Percentiles rank a stretch among this genome's conserved stretches.
Conservation (phyloP, 2,329 filamentous ascomycete genomes). For the Scolecobasidium constrictum region DNA sequence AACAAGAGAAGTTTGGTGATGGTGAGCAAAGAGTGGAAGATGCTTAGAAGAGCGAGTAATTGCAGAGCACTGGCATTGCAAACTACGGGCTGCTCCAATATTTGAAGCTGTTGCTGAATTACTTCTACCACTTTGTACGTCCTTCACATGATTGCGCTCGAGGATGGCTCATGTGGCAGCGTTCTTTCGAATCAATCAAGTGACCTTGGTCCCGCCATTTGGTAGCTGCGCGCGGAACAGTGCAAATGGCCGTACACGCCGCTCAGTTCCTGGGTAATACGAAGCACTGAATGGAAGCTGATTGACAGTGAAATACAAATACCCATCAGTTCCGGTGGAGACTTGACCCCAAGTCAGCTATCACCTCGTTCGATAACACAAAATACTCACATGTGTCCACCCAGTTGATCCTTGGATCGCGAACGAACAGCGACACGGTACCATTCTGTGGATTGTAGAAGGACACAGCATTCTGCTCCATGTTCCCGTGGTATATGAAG, state of each 20-base stretch:
- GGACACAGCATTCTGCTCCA: constrained; percentile 38
- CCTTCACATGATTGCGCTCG: too few relatives aligned
- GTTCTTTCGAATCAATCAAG: too few relatives aligned
- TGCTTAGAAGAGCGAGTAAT: too few relatives aligned
- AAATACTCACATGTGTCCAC: constrained; percentile 30
- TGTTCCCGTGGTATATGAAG: constrained; percentile 38
- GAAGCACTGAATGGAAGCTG: constrained; percentile 30
- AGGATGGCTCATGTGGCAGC: too few relatives aligned
- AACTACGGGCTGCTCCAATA: too few relatives aligned
- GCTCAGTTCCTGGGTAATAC: constrained; percentile 31
- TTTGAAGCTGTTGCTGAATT: too few relatives aligned
- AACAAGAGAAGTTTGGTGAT: too few relatives aligned
- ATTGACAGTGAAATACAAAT: constrained; percentile 44
- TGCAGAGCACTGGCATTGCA: too few relatives aligned
- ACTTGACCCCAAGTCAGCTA: constrained; percentile 20
- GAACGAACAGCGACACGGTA: constrained; percentile 30
- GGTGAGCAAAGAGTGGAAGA: too few relatives aligned
- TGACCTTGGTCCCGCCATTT: constrained; percentile 30
- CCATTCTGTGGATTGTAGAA: constrained; percentile 37
- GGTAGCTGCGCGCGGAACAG: constrained; percentile 31
- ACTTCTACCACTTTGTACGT: too few relatives aligned
- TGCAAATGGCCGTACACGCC: constrained; percentile 31
- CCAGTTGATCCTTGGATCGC: constrained; percentile 39
- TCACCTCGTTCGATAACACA: background rate
- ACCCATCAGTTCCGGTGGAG: constrained; percentile 36